Base-by-base conservation (phyloP, 2,329 filamentous ascomycete species). In the Westerdykella sp. region DNA sequence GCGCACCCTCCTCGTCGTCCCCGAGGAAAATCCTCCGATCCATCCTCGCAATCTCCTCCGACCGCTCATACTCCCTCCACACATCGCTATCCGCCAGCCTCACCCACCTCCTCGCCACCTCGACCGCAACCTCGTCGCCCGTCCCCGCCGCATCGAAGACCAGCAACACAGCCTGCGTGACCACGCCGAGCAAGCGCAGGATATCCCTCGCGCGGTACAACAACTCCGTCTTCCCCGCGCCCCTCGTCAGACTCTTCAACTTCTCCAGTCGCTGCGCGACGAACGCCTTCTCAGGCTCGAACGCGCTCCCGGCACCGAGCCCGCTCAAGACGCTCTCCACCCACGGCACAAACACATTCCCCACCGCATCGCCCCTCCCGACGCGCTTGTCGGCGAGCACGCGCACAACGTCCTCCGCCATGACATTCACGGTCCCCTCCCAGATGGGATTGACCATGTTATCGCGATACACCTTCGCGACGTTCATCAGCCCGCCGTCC, bases 391-490 rank as follows among this genome's bases (percentile, higher is more conserved):
- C 60, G 2, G 45, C 43, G n/a, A 73, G 48, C 3, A 74, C 69
- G 0, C 73, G 62, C 22, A 75, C 63, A 5, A 74, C 62, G 49
- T 78, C 74, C 32, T 72, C 72, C 4, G 79, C 78, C 43, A 88
- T 70, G 5, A 88, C 81, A 54, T 86, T 83, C 0, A 83, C 85
- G 0, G 84, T 87, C 1, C 84, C 82, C 62, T 85, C 83, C 81
- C 82, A 85, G 39, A 87, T 86, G 12, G 77, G 74, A 40, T 79
- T 67, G 2, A 86, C 83, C 6, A 72, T 67, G 1, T 75, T 78
- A 53, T 87, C 84, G 6, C 85, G 75, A 53, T 80, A 80, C 1
- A 87, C 68, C 6, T 81, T 74, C 0, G 83, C 75, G 3, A 87
- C 67, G 54, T 87, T 88, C 44, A 85, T 69, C 11, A 63, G 39